Evolutionary conservation across 257 asterid genomes (phyloP).

Genomic region (Henckelia pumila): DNA sequence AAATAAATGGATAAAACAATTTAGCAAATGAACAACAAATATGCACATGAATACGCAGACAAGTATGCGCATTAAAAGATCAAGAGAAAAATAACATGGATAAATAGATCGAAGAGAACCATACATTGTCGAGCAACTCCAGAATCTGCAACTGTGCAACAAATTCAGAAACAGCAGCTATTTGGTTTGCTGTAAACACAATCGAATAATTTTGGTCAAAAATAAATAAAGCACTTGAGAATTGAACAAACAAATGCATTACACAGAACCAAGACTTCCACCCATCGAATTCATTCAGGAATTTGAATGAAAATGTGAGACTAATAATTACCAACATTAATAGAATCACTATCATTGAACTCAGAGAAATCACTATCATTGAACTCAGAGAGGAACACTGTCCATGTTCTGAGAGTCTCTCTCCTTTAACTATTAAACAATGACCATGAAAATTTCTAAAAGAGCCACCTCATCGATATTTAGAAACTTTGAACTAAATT

Average conservation of each 20-base stretch:
- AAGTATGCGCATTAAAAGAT: neutral
- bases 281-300: neutral
- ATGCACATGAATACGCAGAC: neutral
- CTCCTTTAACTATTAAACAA: neutral
- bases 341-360: neutral
- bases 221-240: neutral
- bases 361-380: neutral
- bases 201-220: neutral
- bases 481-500: neutral
- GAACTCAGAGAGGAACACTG: neutral
- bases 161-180: slow-evolving; percentile 74
- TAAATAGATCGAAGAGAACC: slow-evolving; percentile 9
- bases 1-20: too few relatives aligned
- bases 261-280: neutral
- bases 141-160: slow-evolving; percentile 83
- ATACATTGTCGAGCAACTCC: slow-evolving; percentile 92
- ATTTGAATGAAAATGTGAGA: neutral
- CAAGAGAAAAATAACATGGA: neutral
- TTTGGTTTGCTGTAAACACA: slow-evolving; percentile 62
- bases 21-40: neutral
- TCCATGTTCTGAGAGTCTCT: neutral
- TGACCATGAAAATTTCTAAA: neutral
- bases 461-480: neutral
- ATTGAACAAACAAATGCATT: neutral
- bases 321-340: neutral